Evolutionary conservation across 192 early-diverging fungal genomes (phyloP), one percentile per base, ranked within the genome.

Genomic region (Coemansia sp.): DNA sequence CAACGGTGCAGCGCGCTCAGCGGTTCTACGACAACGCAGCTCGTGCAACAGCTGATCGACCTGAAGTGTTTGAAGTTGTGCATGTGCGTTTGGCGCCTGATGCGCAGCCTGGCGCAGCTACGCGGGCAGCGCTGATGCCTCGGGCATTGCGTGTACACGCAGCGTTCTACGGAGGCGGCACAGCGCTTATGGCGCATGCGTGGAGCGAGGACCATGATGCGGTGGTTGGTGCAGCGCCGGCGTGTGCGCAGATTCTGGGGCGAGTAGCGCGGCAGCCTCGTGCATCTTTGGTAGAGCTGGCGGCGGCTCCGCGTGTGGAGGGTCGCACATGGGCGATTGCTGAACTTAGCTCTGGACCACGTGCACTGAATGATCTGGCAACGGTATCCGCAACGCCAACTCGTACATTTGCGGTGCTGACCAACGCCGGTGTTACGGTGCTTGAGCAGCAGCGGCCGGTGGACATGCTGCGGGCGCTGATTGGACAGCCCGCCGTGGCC

Each of bases 281-380:
- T 21, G 61, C 72, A 12, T 65, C 59, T 2, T 60, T 88, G 55
- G 66, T 64, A 9, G 87, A 88, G 72, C 66, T 83, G 22, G 69
- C 69, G 3, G 77, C 82, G 37, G 57, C 70, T 15, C 57, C 82
- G 31, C 78, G 81, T 10, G 65, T 94, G 15, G 88, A 92, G 54
- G 94, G 94, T 17, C 91, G 90, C 59, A 90, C 91, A 2, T 90
- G 91, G 87, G 88, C 87, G 8, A 91, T 97, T 54, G 83, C 84
- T 4, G 92, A 92, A 55, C 58, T 76, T 50, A 56, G 50, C 40
- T 31, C 36, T 66, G 70, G 22, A 68, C 62, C 49, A 4, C 46
- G 60, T 0, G 62, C 65, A 20, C 62, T 85, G 12, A 93, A 92
- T 62, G 90, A 93, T 64, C 68, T 94, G 42, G 85, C 75, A 0